Conservation (phyloP, 2,329 filamentous ascomycete species). For the Ciborinia camelliae region DNA sequence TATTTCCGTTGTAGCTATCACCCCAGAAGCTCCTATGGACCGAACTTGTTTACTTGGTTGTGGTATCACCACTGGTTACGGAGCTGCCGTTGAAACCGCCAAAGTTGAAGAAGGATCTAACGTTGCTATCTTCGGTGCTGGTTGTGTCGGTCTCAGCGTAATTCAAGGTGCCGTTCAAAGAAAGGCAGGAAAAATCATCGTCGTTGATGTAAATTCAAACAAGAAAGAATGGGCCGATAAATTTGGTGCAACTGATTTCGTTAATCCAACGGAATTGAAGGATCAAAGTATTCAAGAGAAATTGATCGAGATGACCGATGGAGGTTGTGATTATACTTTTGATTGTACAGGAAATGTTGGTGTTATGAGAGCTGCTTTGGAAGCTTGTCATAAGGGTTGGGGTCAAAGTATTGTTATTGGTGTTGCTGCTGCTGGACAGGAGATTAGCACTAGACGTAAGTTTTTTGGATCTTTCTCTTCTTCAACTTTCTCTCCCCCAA, state of each 20-base stretch:
- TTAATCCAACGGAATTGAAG: slow-evolving; percentile 81
- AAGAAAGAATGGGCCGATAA: slow-evolving; percentile 93
- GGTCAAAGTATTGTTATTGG: slow-evolving; percentile 97
- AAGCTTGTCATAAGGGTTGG: slow-evolving; percentile 99
- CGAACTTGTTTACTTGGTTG: slow-evolving; percentile 93
- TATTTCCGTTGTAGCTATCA: slow-evolving; percentile 94
- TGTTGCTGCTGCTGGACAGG: slow-evolving; percentile 92
- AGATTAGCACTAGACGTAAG: slow-evolving; percentile 90
- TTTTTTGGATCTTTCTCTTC: slow-evolving; percentile 33
- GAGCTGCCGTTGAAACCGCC: slow-evolving; percentile 89
- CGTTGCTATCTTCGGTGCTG: slow-evolving; percentile 89
- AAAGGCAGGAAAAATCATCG: slow-evolving; percentile 51
- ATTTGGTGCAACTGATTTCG: slow-evolving; percentile 95
- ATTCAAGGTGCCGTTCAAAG: slow-evolving; percentile 80
- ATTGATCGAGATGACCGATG: slow-evolving; percentile 95
- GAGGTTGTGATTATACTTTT: slow-evolving; percentile 97
- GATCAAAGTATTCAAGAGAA: slow-evolving; percentile 84
- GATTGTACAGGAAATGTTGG: slow-evolving; percentile 97
- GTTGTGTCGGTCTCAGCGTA: slow-evolving; percentile 92
- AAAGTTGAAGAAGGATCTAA: slow-evolving; percentile 86
- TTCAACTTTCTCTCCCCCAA: not conserved
- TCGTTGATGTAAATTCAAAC: slow-evolving; percentile 75
- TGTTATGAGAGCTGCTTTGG: slow-evolving; percentile 92
- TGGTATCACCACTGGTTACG: slow-evolving; percentile 98
- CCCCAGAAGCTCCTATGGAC: slow-evolving; percentile 88